Base-by-base conservation (phyloP, 495 filamentous ascomycete species). In the Penicillium samsonianum region DNA sequence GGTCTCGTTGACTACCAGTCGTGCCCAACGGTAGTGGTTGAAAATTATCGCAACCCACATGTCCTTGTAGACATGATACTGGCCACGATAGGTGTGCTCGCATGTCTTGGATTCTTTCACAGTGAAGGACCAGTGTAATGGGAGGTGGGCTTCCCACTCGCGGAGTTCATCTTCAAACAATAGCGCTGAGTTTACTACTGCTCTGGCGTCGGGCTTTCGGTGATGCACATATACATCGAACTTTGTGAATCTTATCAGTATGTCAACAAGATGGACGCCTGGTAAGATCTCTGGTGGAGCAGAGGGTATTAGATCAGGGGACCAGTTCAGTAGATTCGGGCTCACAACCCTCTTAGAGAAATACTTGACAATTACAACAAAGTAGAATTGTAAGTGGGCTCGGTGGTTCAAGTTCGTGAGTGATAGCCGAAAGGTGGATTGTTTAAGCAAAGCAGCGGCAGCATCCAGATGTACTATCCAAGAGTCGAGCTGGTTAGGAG, bases 401-500 rank as follows among this genome's bases (percentile, higher is more conserved):
- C 63, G 58, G 6, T 61, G 14, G 19, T 57, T 20, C 25, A 22
- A 22, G n/a, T 16, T 23, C 14, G 23, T 46, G 1, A 67, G 44
- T n/a, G 42, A 48, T 14, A 43, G 30, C 8, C 38, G 37, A 22
- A 65, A 61, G 10, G 38, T 38, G 1, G 25, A 23, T n/a, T 65
- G 60, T 22, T 53, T 55, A 16, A 66, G 33, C 9, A 70, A 53
- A 7, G 67, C 67, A 20, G 57, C 46, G 5, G 59, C 57, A 12
- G 65, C 67, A 33, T 68, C 57, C 2, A 62, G 16, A 44, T 70
- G 67, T 9, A 68, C 50, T 5, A 45, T 53, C 63, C 67, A 68
- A 10, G 54, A 53, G 22, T 68, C 59, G 25, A 66, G 17, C n/a
- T 59, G 43, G 7, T 50, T 56, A 2, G 55, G 20, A 2, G 25